phyloP scores from a whole-genome alignment of 306 rosid species.

The Dryas drummondii region DNA sequence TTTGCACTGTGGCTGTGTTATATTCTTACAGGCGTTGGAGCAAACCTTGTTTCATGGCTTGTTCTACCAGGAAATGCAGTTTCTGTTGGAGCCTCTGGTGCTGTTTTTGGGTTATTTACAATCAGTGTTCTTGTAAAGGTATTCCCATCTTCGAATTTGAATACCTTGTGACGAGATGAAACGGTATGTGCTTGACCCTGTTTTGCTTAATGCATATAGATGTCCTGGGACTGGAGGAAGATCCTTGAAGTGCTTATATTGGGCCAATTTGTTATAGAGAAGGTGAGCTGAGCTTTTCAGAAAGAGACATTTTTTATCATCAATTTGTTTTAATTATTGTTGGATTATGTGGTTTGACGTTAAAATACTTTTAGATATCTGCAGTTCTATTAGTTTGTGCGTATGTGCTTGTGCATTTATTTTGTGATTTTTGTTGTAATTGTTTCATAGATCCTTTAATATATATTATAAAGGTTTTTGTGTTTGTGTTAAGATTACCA shows the following conservation, averaged over 20 bases:
- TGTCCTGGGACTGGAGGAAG: constrained; percentile 99
- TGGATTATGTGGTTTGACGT: background rate
- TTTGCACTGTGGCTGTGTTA: constrained; percentile 89
- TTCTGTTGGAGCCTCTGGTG: constrained; percentile 98
- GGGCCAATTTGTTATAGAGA: constrained; percentile 92
- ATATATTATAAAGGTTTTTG: background rate
- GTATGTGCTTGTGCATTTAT: background rate
- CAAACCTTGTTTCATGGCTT: constrained; percentile 92
- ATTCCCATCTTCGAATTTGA: constrained; percentile 11
- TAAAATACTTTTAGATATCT: background rate
- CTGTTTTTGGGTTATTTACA: constrained; percentile 88
- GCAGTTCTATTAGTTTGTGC: background rate
- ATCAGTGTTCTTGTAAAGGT: constrained; percentile 95
- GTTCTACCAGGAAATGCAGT: constrained; percentile 86
- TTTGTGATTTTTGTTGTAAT: background rate
- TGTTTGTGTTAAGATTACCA: background rate
- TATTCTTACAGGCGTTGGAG: constrained; percentile 88
- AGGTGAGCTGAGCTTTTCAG: constrained; percentile 46
- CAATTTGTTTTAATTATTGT: background rate
- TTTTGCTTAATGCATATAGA: constrained; percentile 40
- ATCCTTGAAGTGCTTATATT: constrained; percentile 95
- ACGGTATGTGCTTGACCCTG: background rate
- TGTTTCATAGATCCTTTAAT: background rate
- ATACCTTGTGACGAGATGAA: background rate
- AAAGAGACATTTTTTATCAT: background rate